These are phyloP conservation scores for Fusarium sp. DNA, from an alignment of 2,329 filamentous ascomycete genomes.

Conservation along the genomic window DNA sequence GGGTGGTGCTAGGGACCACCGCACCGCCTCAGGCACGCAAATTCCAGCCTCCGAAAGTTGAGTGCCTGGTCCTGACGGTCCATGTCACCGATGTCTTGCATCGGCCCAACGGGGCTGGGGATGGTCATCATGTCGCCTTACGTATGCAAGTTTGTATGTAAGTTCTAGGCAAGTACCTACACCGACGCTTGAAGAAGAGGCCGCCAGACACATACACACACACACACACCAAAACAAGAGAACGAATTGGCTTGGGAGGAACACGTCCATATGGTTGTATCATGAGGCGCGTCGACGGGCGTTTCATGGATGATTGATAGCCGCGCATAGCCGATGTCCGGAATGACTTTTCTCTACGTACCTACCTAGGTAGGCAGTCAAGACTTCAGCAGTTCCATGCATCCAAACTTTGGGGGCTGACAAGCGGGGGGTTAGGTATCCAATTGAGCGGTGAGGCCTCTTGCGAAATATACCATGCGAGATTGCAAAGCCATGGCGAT, in stretches of 20 bases:
- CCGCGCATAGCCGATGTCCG: constrained; percentile 35
- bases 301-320: constrained; percentile 14
- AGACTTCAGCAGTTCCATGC: background rate
- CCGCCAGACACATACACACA: background rate
- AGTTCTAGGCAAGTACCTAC: background rate
- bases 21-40: background rate
- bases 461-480: constrained; percentile 1
- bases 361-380: background rate
- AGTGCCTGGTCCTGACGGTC: background rate
- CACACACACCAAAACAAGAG: background rate
- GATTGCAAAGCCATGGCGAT: background rate
- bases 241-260: background rate
- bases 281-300: background rate
- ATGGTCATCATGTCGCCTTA: background rate
- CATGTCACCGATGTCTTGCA: constrained; percentile 30
- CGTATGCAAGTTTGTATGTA: background rate
- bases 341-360: background rate
- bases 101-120: constrained; percentile 26
- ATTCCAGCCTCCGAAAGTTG: background rate
- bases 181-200: background rate
- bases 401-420: background rate
- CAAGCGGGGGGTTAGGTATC: background rate
- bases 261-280: background rate
- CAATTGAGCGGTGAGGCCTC: background rate
- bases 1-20: constrained; percentile 1